These are phyloP conservation scores for Coemansia sp. DNA, from an alignment of 192 early-diverging fungal species.

Conservation along the genomic window DNA sequence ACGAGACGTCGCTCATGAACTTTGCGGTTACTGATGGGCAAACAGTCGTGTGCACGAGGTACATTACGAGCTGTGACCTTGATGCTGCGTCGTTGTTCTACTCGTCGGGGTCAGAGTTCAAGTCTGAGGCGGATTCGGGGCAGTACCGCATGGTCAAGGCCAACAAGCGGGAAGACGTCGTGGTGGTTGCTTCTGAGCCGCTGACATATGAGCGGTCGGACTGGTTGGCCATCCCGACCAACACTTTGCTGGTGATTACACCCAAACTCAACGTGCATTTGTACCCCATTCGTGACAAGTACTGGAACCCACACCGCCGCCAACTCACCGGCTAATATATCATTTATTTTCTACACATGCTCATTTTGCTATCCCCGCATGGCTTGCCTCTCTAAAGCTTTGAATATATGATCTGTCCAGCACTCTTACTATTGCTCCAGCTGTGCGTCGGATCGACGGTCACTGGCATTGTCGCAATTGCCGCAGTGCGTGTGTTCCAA, in stretches of 20 bases:
- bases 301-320: conserved; percentile 44
- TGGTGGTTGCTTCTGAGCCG: conserved; percentile 78
- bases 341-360: not conserved
- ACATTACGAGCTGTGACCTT: conserved; percentile 64
- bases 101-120: conserved; percentile 74
- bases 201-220: conserved; percentile 77
- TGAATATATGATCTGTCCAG: not conserved
- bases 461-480: conserved; percentile 13
- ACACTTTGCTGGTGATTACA: conserved; percentile 72
- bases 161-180: conserved; percentile 74
- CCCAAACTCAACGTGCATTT: conserved; percentile 72
- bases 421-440: conserved; percentile 16
- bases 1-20: conserved; percentile 65
- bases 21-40: conserved; percentile 83
- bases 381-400: not conserved
- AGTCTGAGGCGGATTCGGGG: conserved; percentile 55
- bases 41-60: conserved; percentile 72
- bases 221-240: conserved; percentile 78
- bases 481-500: not conserved
- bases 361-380: not conserved
- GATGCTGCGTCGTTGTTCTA: conserved; percentile 78
- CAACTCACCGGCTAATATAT: conserved; percentile 3
- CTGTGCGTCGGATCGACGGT: conserved; percentile 16
- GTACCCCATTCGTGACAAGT: conserved; percentile 73
- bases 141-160: conserved; percentile 70